These are phyloP conservation scores for Corrigiola litoralis DNA, from an alignment of 179 eudicot genomes.

Conservation along the genomic window DNA sequence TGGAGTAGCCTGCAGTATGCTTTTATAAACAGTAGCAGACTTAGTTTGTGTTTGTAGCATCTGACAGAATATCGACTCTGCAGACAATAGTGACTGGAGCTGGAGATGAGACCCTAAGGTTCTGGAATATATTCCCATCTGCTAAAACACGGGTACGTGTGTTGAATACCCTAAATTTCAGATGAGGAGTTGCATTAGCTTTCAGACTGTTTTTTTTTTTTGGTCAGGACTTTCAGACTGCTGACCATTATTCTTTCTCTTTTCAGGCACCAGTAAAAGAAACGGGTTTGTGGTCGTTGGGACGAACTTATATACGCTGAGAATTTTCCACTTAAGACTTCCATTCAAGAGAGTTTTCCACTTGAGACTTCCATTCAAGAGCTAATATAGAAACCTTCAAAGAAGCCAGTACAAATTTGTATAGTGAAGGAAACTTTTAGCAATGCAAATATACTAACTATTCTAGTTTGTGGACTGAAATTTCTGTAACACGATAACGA, in stretches of 20 bases:
- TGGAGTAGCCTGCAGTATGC: neutral
- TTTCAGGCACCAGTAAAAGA: constrained; percentile 80
- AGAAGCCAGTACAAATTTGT: constrained; percentile 13
- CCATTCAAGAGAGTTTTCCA: neutral
- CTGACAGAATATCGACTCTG: constrained; percentile 10
- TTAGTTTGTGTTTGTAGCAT: neutral
- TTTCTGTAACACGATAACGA: constrained; percentile 7
- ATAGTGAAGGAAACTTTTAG: too few relatives aligned
- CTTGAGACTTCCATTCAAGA: neutral
- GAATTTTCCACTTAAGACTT: neutral
- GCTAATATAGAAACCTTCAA: neutral
- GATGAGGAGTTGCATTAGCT: neutral
- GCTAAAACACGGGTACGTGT: constrained; percentile 62
- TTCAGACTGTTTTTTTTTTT: too few relatives aligned
- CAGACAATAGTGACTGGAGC: constrained; percentile 99
- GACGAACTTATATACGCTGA: constrained; percentile 46
- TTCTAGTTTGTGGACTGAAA: neutral
- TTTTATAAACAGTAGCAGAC: neutral
- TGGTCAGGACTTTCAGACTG: too few relatives aligned
- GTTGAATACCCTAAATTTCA: neutral
- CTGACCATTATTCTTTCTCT: neutral
- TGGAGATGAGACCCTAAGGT: constrained; percentile 89
- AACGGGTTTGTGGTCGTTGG: constrained; percentile 86
- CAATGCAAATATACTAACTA: too few relatives aligned
- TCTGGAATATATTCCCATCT: constrained; percentile 97